Evolutionary conservation across 1,284 basidiomycete genomes (phyloP).

Genomic region (Fomitopsis palustris): DNA sequence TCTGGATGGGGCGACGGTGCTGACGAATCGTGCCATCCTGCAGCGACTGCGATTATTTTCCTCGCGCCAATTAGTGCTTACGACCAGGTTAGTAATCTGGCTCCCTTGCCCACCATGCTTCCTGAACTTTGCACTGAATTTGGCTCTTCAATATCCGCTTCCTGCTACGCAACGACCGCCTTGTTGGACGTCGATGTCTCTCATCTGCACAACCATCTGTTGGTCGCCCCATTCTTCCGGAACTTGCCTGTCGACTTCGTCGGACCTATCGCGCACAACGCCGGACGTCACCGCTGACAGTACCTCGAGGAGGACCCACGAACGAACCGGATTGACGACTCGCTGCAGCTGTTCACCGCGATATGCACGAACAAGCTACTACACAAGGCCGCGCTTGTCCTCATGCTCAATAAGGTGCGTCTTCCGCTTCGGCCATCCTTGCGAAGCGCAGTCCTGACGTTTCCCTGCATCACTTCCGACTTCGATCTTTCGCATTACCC

Average conservation of each 20-base stretch:
- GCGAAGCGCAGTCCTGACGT: background rate
- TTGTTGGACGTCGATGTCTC: background rate
- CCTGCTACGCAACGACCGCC: background rate
- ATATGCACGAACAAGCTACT: slow-evolving; percentile 74
- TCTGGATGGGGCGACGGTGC: background rate
- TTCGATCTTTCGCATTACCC: background rate
- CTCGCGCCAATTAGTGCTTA: slow-evolving; percentile 79
- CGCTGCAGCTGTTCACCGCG: slow-evolving; percentile 68
- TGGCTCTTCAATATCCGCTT: slow-evolving; percentile 3
- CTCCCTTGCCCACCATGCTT: background rate
- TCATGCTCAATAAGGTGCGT: slow-evolving; percentile 72
- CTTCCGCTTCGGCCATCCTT: background rate
- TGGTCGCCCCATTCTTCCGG: background rate
- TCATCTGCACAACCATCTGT: background rate
- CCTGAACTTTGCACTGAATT: background rate
- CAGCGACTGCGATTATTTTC: slow-evolving; percentile 73
- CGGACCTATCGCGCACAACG: too few relatives aligned
- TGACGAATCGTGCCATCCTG: slow-evolving; percentile 4
- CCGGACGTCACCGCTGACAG: slow-evolving; percentile 29
- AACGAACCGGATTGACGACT: slow-evolving; percentile 77
- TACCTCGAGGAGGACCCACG: slow-evolving; percentile 77
- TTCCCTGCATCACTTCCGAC: background rate
- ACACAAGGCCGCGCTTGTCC: slow-evolving; percentile 65
- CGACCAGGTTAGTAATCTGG: slow-evolving; percentile 57
- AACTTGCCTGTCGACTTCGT: background rate